Conservation (phyloP, 148 eudicot genomes). For the Nepenthes mirabilis region DNA sequence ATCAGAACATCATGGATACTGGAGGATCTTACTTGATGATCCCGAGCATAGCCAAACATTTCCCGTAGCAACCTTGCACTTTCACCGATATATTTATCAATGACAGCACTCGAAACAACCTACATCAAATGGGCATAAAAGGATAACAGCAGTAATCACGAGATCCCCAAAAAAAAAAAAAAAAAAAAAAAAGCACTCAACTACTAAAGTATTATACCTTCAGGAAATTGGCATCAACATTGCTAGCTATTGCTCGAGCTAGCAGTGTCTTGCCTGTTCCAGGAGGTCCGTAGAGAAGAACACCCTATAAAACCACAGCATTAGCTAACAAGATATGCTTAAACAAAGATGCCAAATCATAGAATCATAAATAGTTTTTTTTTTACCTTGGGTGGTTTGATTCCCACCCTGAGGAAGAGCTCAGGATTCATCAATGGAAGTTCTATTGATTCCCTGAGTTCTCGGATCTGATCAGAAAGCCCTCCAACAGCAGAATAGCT, state of each 20-base stretch:
- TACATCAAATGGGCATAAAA: conserved; percentile 7
- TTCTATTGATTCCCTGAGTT: conserved; percentile 92
- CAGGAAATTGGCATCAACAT: conserved; percentile 89
- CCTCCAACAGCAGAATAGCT: conserved; percentile 99
- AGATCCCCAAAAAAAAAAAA: neutral
- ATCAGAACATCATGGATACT: neutral
- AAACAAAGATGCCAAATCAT: neutral
- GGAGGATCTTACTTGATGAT: conserved; percentile 58
- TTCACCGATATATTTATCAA: conserved; percentile 95
- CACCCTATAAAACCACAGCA: conserved; percentile 40
- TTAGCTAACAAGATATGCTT: neutral
- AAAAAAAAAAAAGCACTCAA: neutral
- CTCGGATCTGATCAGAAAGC: conserved; percentile 91
- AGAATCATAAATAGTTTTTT: neutral
- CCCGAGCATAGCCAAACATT: conserved; percentile 97
- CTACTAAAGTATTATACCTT: conserved; percentile 30
- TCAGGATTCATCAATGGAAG: conserved; percentile 97
- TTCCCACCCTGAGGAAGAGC: conserved; percentile 93
- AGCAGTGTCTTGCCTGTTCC: conserved; percentile 95
- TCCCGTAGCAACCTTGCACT: conserved; percentile 97
- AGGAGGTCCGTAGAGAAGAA: conserved; percentile 98
- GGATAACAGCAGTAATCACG: neutral
- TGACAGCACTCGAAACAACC: conserved; percentile 98
- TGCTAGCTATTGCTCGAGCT: conserved; percentile 98
- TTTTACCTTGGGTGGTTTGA: conserved; percentile 92